These are phyloP conservation scores for Canavalia gladiata DNA, from an alignment of 306 rosid species.

Conservation along the genomic window DNA sequence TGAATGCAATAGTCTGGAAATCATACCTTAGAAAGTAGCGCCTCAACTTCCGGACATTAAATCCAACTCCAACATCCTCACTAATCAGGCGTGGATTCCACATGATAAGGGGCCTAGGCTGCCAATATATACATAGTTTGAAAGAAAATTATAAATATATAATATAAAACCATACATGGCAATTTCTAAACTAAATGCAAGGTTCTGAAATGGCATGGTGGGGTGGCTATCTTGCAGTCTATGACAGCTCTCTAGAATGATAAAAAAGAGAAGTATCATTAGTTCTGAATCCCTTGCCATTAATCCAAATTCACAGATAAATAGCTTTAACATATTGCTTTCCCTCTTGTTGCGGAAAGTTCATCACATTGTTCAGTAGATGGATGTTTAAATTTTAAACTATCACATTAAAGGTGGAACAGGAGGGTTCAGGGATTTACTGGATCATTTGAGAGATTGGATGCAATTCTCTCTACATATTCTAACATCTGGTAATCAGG, in stretches of 20 bases:
- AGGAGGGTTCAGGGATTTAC: constrained; percentile 57
- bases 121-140: constrained; percentile 47
- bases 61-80: constrained; percentile 96
- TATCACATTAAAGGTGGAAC: constrained; percentile 33
- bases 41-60: constrained; percentile 83
- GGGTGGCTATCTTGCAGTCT: constrained; percentile 35
- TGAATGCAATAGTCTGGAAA: constrained; percentile 36
- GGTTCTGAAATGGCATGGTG: constrained; percentile 13
- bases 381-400: constrained; percentile 44
- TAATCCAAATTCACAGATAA: constrained; percentile 20
- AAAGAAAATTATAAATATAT: constrained; percentile 12
- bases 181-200: constrained; percentile 35
- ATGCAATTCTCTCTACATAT: constrained; percentile 86
- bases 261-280: constrained; percentile 7
- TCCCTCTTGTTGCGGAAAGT: constrained; percentile 20
- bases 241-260: constrained; percentile 17
- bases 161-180: background rate
- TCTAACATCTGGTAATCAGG: constrained; percentile 97
- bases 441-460: constrained; percentile 83
- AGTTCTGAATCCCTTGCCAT: constrained; percentile 20
- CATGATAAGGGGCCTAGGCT: constrained; percentile 97
- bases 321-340: constrained; percentile 26
- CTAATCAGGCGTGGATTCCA: constrained; percentile 96
- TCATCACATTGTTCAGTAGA: constrained; percentile 7
- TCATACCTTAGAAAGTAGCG: constrained; percentile 83